Conservation (phyloP, 495 filamentous ascomycete species). For the Cercophora samala region DNA sequence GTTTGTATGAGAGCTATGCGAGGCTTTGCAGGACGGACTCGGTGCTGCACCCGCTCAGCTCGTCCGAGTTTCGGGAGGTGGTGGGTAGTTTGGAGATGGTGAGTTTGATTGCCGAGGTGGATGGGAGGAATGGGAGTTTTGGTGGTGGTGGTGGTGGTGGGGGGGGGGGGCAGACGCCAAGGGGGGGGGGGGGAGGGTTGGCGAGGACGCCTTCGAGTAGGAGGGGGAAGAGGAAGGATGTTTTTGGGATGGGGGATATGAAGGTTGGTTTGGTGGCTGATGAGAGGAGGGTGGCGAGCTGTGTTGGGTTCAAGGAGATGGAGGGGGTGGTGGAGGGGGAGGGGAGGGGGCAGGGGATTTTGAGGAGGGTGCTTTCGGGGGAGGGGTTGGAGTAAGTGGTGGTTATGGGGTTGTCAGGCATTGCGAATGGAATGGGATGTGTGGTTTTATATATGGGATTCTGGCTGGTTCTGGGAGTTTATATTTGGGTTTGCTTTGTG, state of each 20-base stretch:
- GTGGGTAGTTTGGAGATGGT: slow-evolving; percentile 70
- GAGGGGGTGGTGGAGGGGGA: slow-evolving; percentile 62
- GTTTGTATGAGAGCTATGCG: slow-evolving; percentile 75
- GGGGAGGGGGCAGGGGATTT: slow-evolving; percentile 58
- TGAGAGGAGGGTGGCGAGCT: slow-evolving; percentile 70
- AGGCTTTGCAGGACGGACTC: slow-evolving; percentile 77
- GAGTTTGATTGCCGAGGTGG: slow-evolving; percentile 67
- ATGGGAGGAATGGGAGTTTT: slow-evolving; percentile 62
- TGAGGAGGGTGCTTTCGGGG: slow-evolving; percentile 53
- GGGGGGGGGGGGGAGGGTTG: slow-evolving; percentile 26
- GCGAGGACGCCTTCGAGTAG: slow-evolving; percentile 39
- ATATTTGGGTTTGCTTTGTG: background rate
- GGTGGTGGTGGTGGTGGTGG: slow-evolving; percentile 35
- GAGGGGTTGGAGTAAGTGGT: slow-evolving; percentile 42
- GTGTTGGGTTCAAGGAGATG: slow-evolving; percentile 74
- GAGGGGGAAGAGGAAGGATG: slow-evolving; percentile 29
- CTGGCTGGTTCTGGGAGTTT: background rate
- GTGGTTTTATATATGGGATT: background rate
- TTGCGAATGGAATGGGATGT: background rate
- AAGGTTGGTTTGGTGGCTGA: slow-evolving; percentile 40
- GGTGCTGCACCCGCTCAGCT: slow-evolving; percentile 78
- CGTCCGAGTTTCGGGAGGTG: slow-evolving; percentile 90
- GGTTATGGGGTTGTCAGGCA: too few species aligned
- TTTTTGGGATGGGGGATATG: slow-evolving; percentile 36
- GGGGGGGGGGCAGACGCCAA: slow-evolving; percentile 41